Percentiles rank a stretch among this genome's conserved stretches.
Conservation (phyloP, 2,329 filamentous ascomycete species). For the Talaromyces sp. region DNA sequence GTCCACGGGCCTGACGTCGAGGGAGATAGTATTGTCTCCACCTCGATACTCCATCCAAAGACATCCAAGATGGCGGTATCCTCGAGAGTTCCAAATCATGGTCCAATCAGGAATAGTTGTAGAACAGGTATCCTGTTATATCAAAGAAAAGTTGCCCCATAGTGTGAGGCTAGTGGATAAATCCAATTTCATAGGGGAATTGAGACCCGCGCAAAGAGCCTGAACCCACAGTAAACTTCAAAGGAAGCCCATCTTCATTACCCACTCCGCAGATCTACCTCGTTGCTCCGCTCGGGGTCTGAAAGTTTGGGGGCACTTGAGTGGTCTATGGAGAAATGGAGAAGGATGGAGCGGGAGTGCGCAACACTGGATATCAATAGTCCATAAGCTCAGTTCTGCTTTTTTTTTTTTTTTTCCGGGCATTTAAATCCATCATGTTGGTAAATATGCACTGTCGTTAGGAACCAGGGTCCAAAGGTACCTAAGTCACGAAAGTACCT, state of each 20-base stretch:
- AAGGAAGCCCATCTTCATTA: constrained; percentile 23
- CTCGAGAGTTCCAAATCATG: constrained; percentile 2
- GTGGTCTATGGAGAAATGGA: not conserved
- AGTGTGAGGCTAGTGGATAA: constrained; percentile 4
- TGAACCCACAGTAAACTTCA: constrained; percentile 20
- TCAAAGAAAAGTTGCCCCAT: constrained; percentile 8
- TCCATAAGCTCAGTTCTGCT: too few species aligned
- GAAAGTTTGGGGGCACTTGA: constrained; percentile 2
- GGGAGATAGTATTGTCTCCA: constrained; percentile 9
- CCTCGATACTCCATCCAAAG: constrained; percentile 1
- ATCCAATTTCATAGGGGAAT: not conserved
- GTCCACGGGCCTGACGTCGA: constrained; percentile 11
- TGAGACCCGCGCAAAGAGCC: not conserved
- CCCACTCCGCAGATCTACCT: constrained; percentile 20
- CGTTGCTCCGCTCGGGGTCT: constrained; percentile 1
- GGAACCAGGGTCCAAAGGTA: not conserved
- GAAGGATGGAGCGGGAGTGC: too few species aligned
- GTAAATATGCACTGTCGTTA: not conserved
- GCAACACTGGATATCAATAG: too few species aligned
- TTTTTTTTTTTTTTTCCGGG: too few species aligned
- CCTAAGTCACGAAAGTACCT: not conserved
- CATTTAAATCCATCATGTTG: not conserved
- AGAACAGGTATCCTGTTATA: constrained; percentile 8
- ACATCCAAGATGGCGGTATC: constrained; percentile 2
- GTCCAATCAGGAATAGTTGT: constrained; percentile 8